These are phyloP conservation scores for Dalbergia cochinchinensis DNA, from an alignment of 306 rosid species.

Conservation along the genomic window DNA sequence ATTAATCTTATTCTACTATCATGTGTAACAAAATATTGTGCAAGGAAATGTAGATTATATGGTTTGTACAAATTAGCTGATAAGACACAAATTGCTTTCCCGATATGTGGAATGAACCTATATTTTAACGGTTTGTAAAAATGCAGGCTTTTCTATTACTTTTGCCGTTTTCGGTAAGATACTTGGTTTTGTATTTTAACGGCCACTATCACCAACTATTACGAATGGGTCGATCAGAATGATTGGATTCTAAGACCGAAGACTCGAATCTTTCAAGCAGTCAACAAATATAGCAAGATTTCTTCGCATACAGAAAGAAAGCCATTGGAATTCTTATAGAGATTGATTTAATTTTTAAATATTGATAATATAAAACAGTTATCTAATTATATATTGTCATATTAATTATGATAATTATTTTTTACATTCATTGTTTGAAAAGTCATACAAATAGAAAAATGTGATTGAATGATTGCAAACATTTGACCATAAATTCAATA, in stretches of 20 bases:
- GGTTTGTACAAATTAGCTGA: neutral
- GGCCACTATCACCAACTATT: neutral
- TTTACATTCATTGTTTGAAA: no score
- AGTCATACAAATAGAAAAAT: no score
- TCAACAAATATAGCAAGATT: neutral
- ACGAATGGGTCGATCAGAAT: neutral
- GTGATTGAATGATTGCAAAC: no score
- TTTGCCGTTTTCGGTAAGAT: neutral
- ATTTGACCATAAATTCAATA: neutral
- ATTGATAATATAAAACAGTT: no score
- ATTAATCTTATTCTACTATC: conserved; percentile 18
- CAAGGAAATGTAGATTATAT: neutral
- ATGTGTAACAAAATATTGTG: conserved; percentile 27
- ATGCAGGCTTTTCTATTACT: neutral
- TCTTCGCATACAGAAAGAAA: neutral
- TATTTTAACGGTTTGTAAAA: neutral
- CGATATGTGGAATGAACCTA: neutral
- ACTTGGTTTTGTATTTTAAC: neutral
- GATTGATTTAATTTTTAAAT: neutral
- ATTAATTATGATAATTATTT: no score
- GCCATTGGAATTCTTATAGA: neutral
- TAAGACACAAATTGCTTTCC: neutral
- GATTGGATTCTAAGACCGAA: neutral
- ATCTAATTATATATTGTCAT: no score
- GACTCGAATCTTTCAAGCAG: neutral